Conservation (phyloP, 2,329 filamentous ascomycete genomes). For the Fusarium albosuccineum region DNA sequence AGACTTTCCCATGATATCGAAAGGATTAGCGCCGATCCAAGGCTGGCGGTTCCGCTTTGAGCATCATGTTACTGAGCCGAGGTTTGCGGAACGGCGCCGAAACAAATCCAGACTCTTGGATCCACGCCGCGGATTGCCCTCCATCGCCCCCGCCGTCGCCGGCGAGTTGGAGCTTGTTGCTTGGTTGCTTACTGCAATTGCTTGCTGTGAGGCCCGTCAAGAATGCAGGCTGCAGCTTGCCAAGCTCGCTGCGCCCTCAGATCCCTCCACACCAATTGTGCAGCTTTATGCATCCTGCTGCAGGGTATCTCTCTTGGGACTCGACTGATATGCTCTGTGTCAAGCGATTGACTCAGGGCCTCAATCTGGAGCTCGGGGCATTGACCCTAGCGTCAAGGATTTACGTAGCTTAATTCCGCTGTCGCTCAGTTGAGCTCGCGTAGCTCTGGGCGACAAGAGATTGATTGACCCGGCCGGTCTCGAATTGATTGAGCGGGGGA, state of each 20-base stretch:
- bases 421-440: background rate
- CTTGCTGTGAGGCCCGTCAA: background rate
- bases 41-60: background rate
- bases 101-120: slow-evolving; percentile 11
- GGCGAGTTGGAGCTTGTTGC: slow-evolving; percentile 16
- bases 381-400: background rate
- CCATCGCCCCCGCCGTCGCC: slow-evolving; percentile 26
- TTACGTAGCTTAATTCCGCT: background rate
- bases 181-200: background rate
- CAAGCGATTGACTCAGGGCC: background rate
- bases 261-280: slow-evolving; percentile 6
- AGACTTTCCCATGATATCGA: slow-evolving; percentile 15
- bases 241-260: background rate
- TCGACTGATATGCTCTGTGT: background rate
- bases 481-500: background rate
- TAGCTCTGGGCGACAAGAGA: background rate
- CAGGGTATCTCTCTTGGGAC: background rate
- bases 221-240: background rate
- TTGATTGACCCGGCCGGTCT: slow-evolving; percentile 4
- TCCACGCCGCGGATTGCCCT: slow-evolving; percentile 10
- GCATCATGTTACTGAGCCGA: background rate
- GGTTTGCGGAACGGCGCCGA: slow-evolving; percentile 8
- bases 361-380: background rate
- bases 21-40: background rate
- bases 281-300: background rate